Evolutionary conservation across 192 early-diverging fungal species (phyloP), one percentile per base, ranked within the genome.

Genomic region (Linnemannia elongata): DNA sequence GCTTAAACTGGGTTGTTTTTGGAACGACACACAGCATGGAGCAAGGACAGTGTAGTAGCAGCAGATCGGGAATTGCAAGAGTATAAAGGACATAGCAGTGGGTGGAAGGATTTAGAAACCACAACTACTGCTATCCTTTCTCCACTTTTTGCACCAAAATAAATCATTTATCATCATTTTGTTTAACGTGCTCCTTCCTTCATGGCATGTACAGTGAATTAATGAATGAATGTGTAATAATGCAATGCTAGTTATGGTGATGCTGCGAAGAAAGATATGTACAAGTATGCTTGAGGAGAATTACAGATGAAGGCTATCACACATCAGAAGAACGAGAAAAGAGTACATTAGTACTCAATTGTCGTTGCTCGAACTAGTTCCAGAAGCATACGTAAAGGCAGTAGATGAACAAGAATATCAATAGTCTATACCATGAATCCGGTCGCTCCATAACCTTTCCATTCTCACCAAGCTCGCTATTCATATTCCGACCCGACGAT

Each of bases 371-470:
- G 24, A 57, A n/a, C 60, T 66, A 66, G 30, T 15, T 66, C 60
- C 60, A 66, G 60, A 66, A 66, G 30, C 10, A 82, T 27, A 86
- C 38, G 42, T 80, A 86, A 3, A 86, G 1, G 70, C 83, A 86
- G 41, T 86, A 86, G 3, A 86, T 22, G 33, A 86, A 69, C 6
- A 86, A 38, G 2, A 81, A 33, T 7, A 72, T 68, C 70, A 78
- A 78, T 1, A 87, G 20, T 60, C 30, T 81, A 60, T 87, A 81
- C 80, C 85, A 81, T 42, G 69, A 24, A 38, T 74, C 55, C 44
- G 69, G 55, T 0, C 52, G 38, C 22, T 76, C 77, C 1, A 22
- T n/a, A 13, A 36, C 30, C 18, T 49, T 0, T n/a, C 35, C 72
- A 39, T 72, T 42, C 35, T 30, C 41, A 24, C 49, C 44, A n/a